Evolutionary conservation across 2,329 filamentous ascomycete species (phyloP), one percentile per base, ranked within the genome.

Genomic region (Ilyonectria mors-panacis): DNA sequence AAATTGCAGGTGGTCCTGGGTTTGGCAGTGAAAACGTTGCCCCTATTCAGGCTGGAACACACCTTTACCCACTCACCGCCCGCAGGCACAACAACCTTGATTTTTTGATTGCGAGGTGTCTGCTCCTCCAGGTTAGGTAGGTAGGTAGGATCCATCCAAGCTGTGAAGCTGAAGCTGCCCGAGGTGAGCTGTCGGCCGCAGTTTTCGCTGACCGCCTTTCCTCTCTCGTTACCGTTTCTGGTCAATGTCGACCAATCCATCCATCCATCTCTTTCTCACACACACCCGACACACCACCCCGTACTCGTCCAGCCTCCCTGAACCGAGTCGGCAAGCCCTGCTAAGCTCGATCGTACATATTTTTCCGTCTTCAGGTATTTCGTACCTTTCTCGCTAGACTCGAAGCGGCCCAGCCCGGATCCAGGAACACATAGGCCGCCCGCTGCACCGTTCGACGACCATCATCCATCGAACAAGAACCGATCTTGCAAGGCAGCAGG

Each of bases 191-290:
- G 58, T 47, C 61, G 42, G 66, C 53, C 57, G 42, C 37, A 54
- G 35, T 54, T 54, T 64, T 63, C 30, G 23, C 48, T 74, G 73
- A 75, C 73, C 73, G 73, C 73, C 63, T 75, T 75, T 75, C 69
- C 59, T 67, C 45, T 65, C 66, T 64, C 37, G 69, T 66, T 67
- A 71, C 65, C 72, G 59, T 62, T 63, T 63, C 60, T 44, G 37
- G 63, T 47, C 59, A 58, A 58, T 59, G 66, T 61, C 48, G 48
- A 54, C 59, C 57, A 69, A 72, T 65, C 51, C 62, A 33, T 33
- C 63, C 62, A 55, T 66, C 65, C 39, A 54, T 58, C 39, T 61
- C 48, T 56, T 45, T 44, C 45, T 47, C 47, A 33, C 17, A 44
- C 44, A 48, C 35, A n/a, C 51, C 30, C 45, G 54, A 39, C 56